Evolutionary conservation across 1,284 basidiomycete species (phyloP), one percentile per base, ranked within the genome.

Genomic region (Rhizopogon hawkerae): DNA sequence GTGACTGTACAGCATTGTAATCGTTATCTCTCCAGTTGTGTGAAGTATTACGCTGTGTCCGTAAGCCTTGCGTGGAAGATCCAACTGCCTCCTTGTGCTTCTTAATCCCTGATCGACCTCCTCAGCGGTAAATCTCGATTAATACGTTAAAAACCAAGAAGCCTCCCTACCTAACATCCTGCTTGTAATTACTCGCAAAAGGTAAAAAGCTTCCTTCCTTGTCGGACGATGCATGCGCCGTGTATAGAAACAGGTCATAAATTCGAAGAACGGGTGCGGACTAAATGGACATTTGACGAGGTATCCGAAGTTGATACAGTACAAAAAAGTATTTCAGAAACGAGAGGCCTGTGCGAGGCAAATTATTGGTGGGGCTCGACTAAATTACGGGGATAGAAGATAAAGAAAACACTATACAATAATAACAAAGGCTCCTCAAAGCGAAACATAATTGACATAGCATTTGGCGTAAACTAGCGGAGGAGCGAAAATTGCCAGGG

Each of bases 341-440:
- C 16, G 16, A 13, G 29, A 31, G 10, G 29, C 29, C 14, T 23
- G 16, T 24, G 10, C 11, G 24, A 41, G 29, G 14, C 29, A 18
- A 42, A 42, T 49, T 49, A 46, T 44, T 37, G 31, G 14, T 49
- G 50, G 51, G 51, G 45, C 21, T 38, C 45, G 44, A 47, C 47
- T 24, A 38, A 42, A 53, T 35, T 36, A 34, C 29, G 50, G 38
- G 14, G 31, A 21, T 35, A 42, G 23, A 14, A 33, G 34, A 34
- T 39, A 43, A 36, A 34, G 21, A 38, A 45, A 26, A 49, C 9
- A 23, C 51, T 45, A 48, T 67, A 65, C 64, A 57, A 46, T 63
- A 66, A 43, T 51, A 24, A 23, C 46, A 61, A 62, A 33, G 54
- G 62, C 58, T 58, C 62, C 63, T 62, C 43, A 46, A 35, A 61